Evolutionary conservation across 2,329 filamentous ascomycete species (phyloP).

Genomic region (Arthroderma sp.): DNA sequence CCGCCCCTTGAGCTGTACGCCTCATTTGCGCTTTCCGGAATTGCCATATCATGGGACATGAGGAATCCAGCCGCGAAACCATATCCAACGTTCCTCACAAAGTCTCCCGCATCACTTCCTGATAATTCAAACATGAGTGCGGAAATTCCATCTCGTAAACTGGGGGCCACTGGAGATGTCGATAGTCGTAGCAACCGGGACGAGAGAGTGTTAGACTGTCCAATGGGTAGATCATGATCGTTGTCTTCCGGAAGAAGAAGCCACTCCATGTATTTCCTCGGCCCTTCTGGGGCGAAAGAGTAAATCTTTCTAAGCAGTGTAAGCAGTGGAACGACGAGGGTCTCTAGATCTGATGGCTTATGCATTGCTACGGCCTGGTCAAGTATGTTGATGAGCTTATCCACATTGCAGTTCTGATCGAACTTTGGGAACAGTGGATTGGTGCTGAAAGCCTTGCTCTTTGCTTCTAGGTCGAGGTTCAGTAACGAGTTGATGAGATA

Average conservation of each 20-base stretch:
- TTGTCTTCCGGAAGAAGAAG: constrained; percentile 62
- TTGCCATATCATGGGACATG: constrained; percentile 66
- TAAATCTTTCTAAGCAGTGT: constrained; percentile 61
- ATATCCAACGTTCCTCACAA: constrained; percentile 87
- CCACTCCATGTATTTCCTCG: constrained; percentile 51
- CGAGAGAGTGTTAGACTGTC: constrained; percentile 60
- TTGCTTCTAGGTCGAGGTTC: constrained; percentile 57
- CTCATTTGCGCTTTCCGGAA: constrained; percentile 56
- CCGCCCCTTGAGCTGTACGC: constrained; percentile 33
- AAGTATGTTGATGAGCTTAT: constrained; percentile 59
- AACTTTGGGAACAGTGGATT: constrained; percentile 55
- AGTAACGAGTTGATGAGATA: constrained; percentile 68
- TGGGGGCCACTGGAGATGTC: constrained; percentile 58
- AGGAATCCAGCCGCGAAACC: constrained; percentile 87
- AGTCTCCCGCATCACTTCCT: constrained; percentile 61
- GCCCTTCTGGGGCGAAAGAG: constrained; percentile 51
- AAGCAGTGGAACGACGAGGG: constrained; percentile 58
- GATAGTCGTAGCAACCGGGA: constrained; percentile 67
- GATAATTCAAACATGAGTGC: constrained; percentile 79
- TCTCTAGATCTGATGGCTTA: constrained; percentile 58
- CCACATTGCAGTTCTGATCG: constrained; percentile 47
- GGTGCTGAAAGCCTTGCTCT: constrained; percentile 33
- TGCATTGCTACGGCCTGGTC: constrained; percentile 54
- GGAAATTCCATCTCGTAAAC: constrained; percentile 62
- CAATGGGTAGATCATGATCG: constrained; percentile 67